A percentile compares a stretch with the other conserved stretches of the same genome.
Conservation (phyloP, 495 filamentous ascomycete species). For the Penicillium angulare region DNA sequence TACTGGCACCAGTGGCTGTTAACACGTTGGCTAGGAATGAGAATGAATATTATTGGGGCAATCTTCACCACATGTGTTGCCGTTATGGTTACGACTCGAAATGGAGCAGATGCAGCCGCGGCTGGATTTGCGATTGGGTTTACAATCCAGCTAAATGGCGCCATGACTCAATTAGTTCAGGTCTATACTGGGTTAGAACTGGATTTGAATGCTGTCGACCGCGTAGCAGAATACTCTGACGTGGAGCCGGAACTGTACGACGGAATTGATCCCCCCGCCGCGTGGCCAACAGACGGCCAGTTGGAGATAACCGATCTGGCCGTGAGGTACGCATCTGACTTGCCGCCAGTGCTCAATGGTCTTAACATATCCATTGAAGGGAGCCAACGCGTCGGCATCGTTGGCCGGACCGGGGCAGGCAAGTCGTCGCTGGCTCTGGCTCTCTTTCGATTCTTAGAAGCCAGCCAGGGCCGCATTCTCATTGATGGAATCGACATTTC, state of each 20-base stretch:
- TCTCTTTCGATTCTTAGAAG: not conserved
- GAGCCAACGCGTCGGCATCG: slow-evolving; percentile 22
- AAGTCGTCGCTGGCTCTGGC: not conserved
- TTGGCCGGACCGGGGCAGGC: not conserved
- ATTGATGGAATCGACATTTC: no score
- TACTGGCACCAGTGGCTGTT: no score
- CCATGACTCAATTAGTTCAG: no score
- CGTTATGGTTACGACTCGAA: no score
- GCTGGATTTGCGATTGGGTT: no score
- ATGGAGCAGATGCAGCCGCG: no score
- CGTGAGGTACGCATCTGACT: slow-evolving; percentile 36
- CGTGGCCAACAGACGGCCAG: slow-evolving; percentile 74
- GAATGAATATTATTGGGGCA: no score
- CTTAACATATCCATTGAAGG: slow-evolving; percentile 25
- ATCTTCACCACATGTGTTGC: no score
- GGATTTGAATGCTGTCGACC: no score
- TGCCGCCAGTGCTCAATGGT: slow-evolving; percentile 4
- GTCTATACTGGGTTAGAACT: no score
- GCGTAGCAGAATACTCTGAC: slow-evolving; percentile 55
- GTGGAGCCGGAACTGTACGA: slow-evolving; percentile 52
- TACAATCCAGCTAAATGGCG: no score
- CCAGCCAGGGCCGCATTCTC: not conserved
- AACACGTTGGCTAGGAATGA: no score
- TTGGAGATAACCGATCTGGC: slow-evolving; percentile 76
- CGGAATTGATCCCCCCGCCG: slow-evolving; percentile 60